phyloP scores from a whole-genome alignment of 768 basidiomycete genomes.

The Pholiota conissans region DNA sequence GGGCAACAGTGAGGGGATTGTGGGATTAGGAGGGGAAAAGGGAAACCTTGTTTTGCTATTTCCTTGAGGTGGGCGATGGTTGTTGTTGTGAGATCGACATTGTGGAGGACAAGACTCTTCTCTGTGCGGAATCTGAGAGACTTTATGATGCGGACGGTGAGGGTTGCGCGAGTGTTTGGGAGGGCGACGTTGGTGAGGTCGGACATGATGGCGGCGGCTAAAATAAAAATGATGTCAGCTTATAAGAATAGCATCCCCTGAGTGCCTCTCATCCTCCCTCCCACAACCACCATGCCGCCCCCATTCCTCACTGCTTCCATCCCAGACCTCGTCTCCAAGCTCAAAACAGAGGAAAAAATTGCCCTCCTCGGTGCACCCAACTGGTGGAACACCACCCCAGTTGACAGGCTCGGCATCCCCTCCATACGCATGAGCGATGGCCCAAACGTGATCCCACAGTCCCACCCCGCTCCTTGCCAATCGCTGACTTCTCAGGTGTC shows the following conservation, averaged over 20 bases:
- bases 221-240: background rate
- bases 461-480: background rate
- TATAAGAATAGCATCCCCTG: background rate
- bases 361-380: slow-evolving; percentile 61
- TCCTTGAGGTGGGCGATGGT: slow-evolving; percentile 83
- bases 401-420: slow-evolving; percentile 62
- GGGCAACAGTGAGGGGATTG: slow-evolving; percentile 7
- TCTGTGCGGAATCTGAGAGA: slow-evolving; percentile 93
- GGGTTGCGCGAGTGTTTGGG: slow-evolving; percentile 74
- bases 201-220: slow-evolving; percentile 34
- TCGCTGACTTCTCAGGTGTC: slow-evolving; percentile 3
- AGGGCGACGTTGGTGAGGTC: slow-evolving; percentile 67
- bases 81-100: slow-evolving; percentile 75
- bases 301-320: slow-evolving; percentile 57
- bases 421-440: slow-evolving; percentile 73
- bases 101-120: slow-evolving; percentile 80
- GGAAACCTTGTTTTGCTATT: slow-evolving; percentile 65
- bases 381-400: slow-evolving; percentile 68
- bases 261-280: slow-evolving; percentile 20
- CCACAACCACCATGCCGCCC: slow-evolving; percentile 27
- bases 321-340: slow-evolving; percentile 48
- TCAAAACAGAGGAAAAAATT: slow-evolving; percentile 65
- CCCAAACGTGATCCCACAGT: slow-evolving; percentile 45
- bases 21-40: slow-evolving; percentile 14
- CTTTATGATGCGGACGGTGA: slow-evolving; percentile 93